Conservation (phyloP, 805 yeast genomes). For the Barnettozyma pratensis region DNA sequence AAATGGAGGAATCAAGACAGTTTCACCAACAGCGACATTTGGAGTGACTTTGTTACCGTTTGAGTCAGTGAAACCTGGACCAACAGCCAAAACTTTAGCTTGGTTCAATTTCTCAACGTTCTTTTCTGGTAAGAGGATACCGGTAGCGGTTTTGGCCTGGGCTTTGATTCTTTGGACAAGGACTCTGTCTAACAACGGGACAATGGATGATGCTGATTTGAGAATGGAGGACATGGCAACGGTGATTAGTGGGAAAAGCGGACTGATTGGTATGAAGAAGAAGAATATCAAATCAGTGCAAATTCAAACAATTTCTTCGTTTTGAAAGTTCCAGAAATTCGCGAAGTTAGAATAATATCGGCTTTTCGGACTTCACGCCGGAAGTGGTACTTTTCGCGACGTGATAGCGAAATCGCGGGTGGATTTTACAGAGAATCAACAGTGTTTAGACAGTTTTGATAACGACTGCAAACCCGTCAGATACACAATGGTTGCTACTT, state of each 20-base stretch:
- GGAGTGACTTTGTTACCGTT: constrained; percentile 71
- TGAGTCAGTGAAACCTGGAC: constrained; percentile 82
- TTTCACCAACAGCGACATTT: constrained; percentile 84
- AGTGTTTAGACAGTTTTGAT: no score
- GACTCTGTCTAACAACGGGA: constrained; percentile 93
- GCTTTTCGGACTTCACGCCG: no score
- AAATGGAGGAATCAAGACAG: constrained; percentile 87
- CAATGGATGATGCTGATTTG: constrained; percentile 80
- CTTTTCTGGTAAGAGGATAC: constrained; percentile 92
- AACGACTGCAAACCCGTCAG: not conserved
- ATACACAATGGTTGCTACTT: constrained; percentile 23
- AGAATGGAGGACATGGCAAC: constrained; percentile 46
- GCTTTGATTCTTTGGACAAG: constrained; percentile 93
- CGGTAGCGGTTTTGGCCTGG: constrained; percentile 85
- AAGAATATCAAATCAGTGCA: not conserved
- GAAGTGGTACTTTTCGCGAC: no score
- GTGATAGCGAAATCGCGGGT: no score
- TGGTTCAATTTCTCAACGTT: constrained; percentile 91
- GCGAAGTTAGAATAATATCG: not conserved
- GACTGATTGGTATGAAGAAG: no score
- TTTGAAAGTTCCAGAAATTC: not conserved
- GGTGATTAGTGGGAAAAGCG: not conserved
- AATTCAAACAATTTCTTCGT: not conserved
- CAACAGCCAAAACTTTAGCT: constrained; percentile 89
- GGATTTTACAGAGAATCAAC: no score